phyloP scores from a whole-genome alignment of 2,329 filamentous ascomycete genomes.

The Fusarium duplospermum region DNA sequence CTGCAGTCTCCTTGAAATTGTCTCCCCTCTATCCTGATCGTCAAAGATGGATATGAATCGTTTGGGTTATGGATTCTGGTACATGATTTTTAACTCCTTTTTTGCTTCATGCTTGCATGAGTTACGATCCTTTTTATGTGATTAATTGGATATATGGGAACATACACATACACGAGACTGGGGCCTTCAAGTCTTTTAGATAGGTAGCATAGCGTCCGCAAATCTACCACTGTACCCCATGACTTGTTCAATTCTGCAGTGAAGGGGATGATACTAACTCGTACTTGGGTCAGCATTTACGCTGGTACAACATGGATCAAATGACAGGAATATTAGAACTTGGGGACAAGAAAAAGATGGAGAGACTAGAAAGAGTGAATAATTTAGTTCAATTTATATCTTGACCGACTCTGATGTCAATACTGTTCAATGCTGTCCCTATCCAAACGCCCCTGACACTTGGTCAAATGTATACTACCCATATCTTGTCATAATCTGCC shows the following conservation, averaged over 20 bases:
- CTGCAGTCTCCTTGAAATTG: background rate
- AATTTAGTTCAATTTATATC: constrained; percentile 6
- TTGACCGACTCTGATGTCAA: background rate
- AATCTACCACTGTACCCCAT: constrained; percentile 34
- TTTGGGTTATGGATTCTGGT: background rate
- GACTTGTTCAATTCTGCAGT: background rate
- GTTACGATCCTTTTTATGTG: constrained; percentile 38
- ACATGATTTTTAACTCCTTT: constrained; percentile 16
- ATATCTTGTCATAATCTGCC: constrained; percentile 6
- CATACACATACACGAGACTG: constrained; percentile 17
- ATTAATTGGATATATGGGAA: constrained; percentile 22
- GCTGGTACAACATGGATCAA: background rate
- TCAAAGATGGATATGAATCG: background rate
- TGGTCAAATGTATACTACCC: background rate
- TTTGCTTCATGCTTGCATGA: constrained; percentile 44
- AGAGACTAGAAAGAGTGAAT: background rate
- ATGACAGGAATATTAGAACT: background rate
- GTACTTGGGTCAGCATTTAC: background rate
- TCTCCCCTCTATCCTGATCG: constrained; percentile 6
- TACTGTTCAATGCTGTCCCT: background rate
- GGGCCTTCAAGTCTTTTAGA: constrained; percentile 26
- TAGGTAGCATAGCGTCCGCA: constrained; percentile 33
- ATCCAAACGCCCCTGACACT: constrained; percentile 20
- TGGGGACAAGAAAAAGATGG: background rate
- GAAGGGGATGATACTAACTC: background rate